Evolutionary conservation across 164 flowering plant genomes (phyloP), one percentile per base, ranked within the genome.

Genomic region (Vitis amurensis): DNA sequence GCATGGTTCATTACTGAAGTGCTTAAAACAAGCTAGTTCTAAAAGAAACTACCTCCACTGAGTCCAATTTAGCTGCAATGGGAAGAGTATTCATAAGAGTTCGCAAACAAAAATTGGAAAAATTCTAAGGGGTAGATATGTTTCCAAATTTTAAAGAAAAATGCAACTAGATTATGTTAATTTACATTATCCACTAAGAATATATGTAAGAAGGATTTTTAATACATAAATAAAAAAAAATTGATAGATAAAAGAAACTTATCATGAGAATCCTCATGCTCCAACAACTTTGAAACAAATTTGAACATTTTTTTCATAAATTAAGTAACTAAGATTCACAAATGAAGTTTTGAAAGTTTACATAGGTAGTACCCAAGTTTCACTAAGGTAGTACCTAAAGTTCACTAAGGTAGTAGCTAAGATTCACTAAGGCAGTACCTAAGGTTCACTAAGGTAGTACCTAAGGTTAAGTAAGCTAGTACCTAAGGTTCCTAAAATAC

Each of bases 251-350:
- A 31, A 70, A 71, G 57, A 16, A 66, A 81, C 88, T 76, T 78
- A 71, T 98, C 94, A 85, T 93, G 99, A 17, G 97, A 88, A 11
- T 84, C 89, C 68, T 80, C 88, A 74, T 95, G 98, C 64, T 84
- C 87, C 69, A 61, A 81, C 74, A 93, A 61, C 76, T 66, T 83
- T 31, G 96, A 95, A 8, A 79, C 82, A 84, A 52, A 90, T 58
- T 74, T 83, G 67, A 95, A 95, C 30, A 62, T 83, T 79, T 93
- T 91, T 10, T 91, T 93, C 27, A 23, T 1, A 23, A 23, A 23
- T 23, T 23, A 23, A 23, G 27, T 23, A 23, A 23, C 27, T 23
- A 23, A 23, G 27, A 23, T 23, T 23, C 27, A 23, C 27, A 23
- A 23, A 23, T 23, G 27, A 23, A 23, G 27, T 23, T 23, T 23